Base-by-base conservation (phyloP, 2,329 filamentous ascomycete species). In the Sclerotinia nivalis region DNA sequence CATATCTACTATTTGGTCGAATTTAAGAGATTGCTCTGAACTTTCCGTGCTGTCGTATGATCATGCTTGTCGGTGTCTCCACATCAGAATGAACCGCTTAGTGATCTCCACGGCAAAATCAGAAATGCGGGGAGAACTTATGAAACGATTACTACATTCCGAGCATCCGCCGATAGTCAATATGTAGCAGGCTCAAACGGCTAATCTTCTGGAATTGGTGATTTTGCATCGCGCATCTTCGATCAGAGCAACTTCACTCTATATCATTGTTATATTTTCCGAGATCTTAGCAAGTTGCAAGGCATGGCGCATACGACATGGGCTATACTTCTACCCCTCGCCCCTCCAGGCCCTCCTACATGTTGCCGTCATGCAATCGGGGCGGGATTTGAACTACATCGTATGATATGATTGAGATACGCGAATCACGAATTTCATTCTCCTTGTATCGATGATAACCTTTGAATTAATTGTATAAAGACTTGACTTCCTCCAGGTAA, bases 381-480 rank as follows among this genome's bases (percentile, higher is more conserved):
- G 54, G 65, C 54, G 65, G 65, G 65, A 61, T 68, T 68, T 68
- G 54, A 61, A 68, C 34, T 6, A 0, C 13, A 50, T 50, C 65
- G 43, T 68, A 61, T 68, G 54, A 68, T 52, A 25, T 49, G 15
- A 49, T 49, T 5, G 54, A 37, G 8, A 28, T 60, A 15, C 15
- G 22, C 12, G 65, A 68, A 49, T 37, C 22, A 37, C n/a, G 34
- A 34, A 68, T 15, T 49, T 10, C 43, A 49, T 4, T 49, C 25
- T n/a, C 22, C n/a, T 7, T 10, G 28, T 34, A 28, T 65, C 8
- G 43, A 59, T 10, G 22, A 28, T 40, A 18, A 22, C 15, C 25
- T 28, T 37, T 12, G 34, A 52, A n/a, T 65, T 50, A 65, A n/a
- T 50, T 61, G 54, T 68, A 68, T 68, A 68, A 68, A 59, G 56